phyloP scores from a whole-genome alignment of 192 early-diverging fungal species.

The Mortierella antarctica region DNA sequence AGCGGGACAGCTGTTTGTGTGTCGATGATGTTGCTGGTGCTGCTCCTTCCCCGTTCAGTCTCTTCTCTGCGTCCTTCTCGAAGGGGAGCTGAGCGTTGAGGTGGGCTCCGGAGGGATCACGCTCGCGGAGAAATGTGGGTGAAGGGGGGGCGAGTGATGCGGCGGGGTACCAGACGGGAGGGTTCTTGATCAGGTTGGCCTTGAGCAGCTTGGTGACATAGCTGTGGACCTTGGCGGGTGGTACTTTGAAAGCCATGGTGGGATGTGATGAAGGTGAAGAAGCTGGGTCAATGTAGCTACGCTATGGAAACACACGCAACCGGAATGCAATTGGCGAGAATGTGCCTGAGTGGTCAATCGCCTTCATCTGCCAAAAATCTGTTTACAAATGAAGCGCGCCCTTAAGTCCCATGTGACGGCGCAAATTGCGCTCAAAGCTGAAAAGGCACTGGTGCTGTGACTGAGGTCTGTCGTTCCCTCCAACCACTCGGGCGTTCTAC shows the following conservation, averaged over 20 bases:
- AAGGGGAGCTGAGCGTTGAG: conserved; percentile 10
- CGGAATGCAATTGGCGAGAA: background rate
- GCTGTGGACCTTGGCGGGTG: conserved; percentile 59
- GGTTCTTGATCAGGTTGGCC: conserved; percentile 61
- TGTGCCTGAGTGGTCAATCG: background rate
- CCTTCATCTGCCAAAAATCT: too few species aligned
- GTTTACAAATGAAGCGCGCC: too few species aligned
- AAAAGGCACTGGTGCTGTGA: too few species aligned
- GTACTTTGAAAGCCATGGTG: conserved; percentile 46
- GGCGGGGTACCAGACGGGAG: conserved; percentile 65
- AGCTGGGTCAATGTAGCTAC: background rate
- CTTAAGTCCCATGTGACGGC: too few species aligned
- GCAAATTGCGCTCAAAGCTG: too few species aligned
- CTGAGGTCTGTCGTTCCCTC: too few species aligned
- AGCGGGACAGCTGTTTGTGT: conserved; percentile 13
- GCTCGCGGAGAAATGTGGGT: conserved; percentile 64
- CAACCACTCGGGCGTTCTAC: too few species aligned
- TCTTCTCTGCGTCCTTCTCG: conserved; percentile 15
- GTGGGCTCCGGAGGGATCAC: conserved; percentile 34
- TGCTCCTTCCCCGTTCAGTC: background rate
- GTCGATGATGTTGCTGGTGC: conserved; percentile 5
- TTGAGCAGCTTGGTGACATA: conserved; percentile 66
- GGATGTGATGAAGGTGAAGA: background rate
- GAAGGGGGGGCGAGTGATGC: conserved; percentile 62
- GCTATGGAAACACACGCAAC: background rate